Percentiles rank a stretch among this genome's conserved stretches.
These are phyloP conservation scores for Heliamphora pulchella DNA, from an alignment of 179 eudicot species.

Conservation along the genomic window DNA sequence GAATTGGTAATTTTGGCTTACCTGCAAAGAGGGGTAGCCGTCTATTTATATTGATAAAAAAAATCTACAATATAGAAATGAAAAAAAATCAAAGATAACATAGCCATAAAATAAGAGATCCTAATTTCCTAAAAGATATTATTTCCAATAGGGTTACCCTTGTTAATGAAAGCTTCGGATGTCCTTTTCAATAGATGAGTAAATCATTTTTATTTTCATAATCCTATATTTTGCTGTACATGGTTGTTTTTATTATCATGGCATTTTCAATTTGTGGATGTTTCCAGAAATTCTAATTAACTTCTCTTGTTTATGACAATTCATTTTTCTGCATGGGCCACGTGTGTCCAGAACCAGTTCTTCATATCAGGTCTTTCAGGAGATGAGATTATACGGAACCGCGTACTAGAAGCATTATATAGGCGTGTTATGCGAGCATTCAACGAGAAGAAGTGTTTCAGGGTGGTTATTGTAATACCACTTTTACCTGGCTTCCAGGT, in stretches of 20 bases:
- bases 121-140: too few relatives aligned
- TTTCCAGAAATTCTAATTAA: constrained; percentile 8
- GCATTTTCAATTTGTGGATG: background rate
- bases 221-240: background rate
- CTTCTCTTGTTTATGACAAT: constrained; percentile 14
- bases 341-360: constrained; percentile 76
- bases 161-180: background rate
- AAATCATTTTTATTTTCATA: background rate
- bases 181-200: background rate
- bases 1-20: too few relatives aligned
- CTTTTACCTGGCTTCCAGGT: constrained; percentile 99
- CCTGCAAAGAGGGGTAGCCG: too few relatives aligned
- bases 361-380: constrained; percentile 97
- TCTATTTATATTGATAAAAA: too few relatives aligned
- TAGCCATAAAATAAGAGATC: too few relatives aligned
- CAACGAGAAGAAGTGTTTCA: constrained; percentile 78
- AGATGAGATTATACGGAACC: constrained; percentile 79
- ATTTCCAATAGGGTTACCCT: too few relatives aligned
- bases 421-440: constrained; percentile 77
- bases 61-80: too few relatives aligned
- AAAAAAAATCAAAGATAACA: too few relatives aligned
- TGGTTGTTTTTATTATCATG: background rate
- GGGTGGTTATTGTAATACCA: constrained; percentile 85
- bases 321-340: constrained; percentile 12
- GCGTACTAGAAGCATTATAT: constrained; percentile 78